Evolutionary conservation across 2,329 filamentous ascomycete genomes (phyloP), one percentile per base, ranked within the genome.

Genomic region (Sclerotinia minor): DNA sequence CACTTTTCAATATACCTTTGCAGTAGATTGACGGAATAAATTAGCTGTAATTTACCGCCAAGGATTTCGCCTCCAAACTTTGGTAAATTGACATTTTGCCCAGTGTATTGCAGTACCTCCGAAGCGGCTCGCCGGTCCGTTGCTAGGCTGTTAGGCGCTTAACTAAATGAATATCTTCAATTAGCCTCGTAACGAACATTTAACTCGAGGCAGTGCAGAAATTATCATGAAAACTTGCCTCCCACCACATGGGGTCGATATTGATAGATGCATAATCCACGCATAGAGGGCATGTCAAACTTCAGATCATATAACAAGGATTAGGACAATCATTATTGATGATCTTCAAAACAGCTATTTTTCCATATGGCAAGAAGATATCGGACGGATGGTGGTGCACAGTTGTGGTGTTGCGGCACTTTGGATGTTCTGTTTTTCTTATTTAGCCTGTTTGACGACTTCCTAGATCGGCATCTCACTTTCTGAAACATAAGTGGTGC

Each of bases 391-490:
- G 45, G 45, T 29, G 45, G 29, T 29, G 32, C 29, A 38, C 5
- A 21, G 45, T 7, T 61, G 29, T 5, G 29, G 29, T 8, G 19
- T 47, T 52, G 60, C 54, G n/a, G 32, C 47, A 64, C 49, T 61
- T 61, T 29, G 59, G 59, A 38, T 50, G 8, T 50, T 63, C 29
- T 26, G 50, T 63, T 50, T 26, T 50, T 45, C 59, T 45, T 26
- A 63, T 63, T 50, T 63, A 63, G 59, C 59, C 59, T 63, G 29
- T 63, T 50, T 63, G n/a, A 32, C 45, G 59, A 49, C 4, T 50
- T 32, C n/a, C 29, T 9, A 63, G 45, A 50, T 50, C 45, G 45
- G n/a, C 45, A 38, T 2, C 38, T 50, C 45, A 7, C 50, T 41
- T 57, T 57, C 41, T 38, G n/a, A 35, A 50, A 50, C 59, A 21